These are phyloP conservation scores for Suillus subluteus DNA, from an alignment of 768 basidiomycete species.

Conservation along the genomic window DNA sequence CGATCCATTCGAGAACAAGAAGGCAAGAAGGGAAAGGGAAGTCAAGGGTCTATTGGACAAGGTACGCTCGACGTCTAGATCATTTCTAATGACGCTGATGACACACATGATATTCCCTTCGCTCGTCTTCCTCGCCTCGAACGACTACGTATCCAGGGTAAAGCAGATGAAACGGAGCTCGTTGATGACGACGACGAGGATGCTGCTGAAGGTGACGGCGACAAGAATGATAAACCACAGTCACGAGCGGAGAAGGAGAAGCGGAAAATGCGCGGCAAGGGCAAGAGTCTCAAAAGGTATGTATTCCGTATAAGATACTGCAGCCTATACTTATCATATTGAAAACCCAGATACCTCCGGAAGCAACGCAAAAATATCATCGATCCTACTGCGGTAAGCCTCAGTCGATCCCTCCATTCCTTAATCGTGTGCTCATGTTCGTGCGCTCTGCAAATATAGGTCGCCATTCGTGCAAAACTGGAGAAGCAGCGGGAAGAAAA, in stretches of 20 bases:
- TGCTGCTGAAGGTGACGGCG: constrained; percentile 39
- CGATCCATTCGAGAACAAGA: constrained; percentile 91
- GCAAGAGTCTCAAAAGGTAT: constrained; percentile 81
- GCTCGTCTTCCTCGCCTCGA: constrained; percentile 81
- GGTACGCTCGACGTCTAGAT: constrained; percentile 40
- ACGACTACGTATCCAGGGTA: constrained; percentile 71
- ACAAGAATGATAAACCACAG: constrained; percentile 31
- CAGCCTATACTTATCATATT: not conserved
- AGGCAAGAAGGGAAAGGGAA: constrained; percentile 84
- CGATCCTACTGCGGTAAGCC: constrained; percentile 73
- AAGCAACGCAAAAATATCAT: constrained; percentile 96
- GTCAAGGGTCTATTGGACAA: constrained; percentile 91
- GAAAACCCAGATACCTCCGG: constrained; percentile 58
- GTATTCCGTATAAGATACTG: constrained; percentile 1
- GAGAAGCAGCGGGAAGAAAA: constrained; percentile 59
- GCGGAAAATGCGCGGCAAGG: constrained; percentile 85
- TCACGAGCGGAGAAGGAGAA: constrained; percentile 50
- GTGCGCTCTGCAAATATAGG: constrained; percentile 28
- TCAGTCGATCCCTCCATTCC: constrained; percentile 2
- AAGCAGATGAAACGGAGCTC: constrained; percentile 69
- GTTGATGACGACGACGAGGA: constrained; percentile 39
- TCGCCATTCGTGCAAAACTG: constrained; percentile 70
- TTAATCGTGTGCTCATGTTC: not conserved
- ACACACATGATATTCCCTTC: constrained; percentile 57
- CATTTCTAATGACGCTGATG: constrained; percentile 16